Evolutionary conservation across 139 green algal genomes (phyloP).

Genomic region (Chlorella sp.): DNA sequence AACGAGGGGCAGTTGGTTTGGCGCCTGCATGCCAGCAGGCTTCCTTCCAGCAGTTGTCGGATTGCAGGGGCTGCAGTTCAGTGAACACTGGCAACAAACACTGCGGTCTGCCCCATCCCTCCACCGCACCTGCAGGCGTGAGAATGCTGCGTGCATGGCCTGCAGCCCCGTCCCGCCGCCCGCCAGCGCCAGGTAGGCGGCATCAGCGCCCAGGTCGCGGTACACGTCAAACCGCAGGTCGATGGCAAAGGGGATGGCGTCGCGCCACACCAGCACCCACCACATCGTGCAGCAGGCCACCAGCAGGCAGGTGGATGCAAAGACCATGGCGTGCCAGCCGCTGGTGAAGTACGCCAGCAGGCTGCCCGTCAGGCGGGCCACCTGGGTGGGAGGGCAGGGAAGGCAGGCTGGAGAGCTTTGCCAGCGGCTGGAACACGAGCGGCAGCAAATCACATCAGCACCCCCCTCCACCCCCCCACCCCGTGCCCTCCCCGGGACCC

Average conservation of each 20-base stretch:
- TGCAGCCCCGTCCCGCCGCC: constrained; percentile 47
- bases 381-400: neutral
- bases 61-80: too few species aligned
- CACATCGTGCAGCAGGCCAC: constrained; percentile 19
- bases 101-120: too few species aligned
- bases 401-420: too few species aligned
- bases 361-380: neutral
- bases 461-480: too few species aligned
- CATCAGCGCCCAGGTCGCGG: constrained; percentile 53
- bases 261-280: neutral
- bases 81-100: too few species aligned
- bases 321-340: constrained; percentile 78
- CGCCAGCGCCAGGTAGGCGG: constrained; percentile 70
- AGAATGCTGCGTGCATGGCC: constrained; percentile 44
- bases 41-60: too few species aligned
- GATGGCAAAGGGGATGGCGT: neutral
- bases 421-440: too few species aligned
- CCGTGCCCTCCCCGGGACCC: too few species aligned
- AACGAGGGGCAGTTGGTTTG: neutral
- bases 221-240: constrained; percentile 71
- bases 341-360: constrained; percentile 54
- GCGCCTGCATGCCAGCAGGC: too few species aligned
- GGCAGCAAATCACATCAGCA: too few species aligned
- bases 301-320: constrained; percentile 75
- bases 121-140: constrained; percentile 37